A percentile compares a stretch with the other conserved stretches of the same genome.
Evolutionary conservation across 2,329 filamentous ascomycete species (phyloP).

Genomic region (Penicillium corylophilum): DNA sequence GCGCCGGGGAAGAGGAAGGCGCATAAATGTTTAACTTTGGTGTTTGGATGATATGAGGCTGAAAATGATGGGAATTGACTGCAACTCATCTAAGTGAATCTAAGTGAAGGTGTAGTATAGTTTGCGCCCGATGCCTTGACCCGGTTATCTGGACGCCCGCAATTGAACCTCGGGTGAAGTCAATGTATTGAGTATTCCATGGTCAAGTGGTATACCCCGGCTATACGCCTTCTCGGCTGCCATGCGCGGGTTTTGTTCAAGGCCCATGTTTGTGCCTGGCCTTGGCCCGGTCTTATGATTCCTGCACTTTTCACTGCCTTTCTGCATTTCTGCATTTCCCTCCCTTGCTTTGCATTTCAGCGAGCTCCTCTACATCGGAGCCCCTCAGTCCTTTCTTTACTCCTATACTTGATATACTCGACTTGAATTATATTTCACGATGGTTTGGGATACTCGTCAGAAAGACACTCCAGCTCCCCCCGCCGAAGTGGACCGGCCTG

Average conservation of each 20-base stretch:
- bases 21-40: neutral
- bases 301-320: neutral
- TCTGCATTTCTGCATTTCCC: neutral
- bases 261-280: neutral
- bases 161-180: conserved; percentile 27
- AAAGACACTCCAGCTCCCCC: conserved; percentile 14
- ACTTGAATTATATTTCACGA: conserved; percentile 17
- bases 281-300: neutral
- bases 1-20: neutral
- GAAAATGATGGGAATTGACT: too few relatives aligned
- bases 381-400: neutral
- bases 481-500: conserved; percentile 33
- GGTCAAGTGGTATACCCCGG: conserved; percentile 18
- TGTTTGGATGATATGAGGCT: neutral
- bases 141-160: conserved; percentile 7
- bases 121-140: neutral
- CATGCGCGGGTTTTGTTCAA: conserved; percentile 10
- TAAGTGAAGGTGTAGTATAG: neutral
- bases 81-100: too few relatives aligned
- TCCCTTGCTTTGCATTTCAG: conserved; percentile 5
- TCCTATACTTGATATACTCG: neutral
- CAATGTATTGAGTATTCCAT: conserved; percentile 21
- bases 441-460: conserved; percentile 35
- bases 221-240: conserved; percentile 20
- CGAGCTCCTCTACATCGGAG: too few relatives aligned